Evolutionary conservation across 768 basidiomycete genomes (phyloP).

Genomic region (Russula griseocarnosa): DNA sequence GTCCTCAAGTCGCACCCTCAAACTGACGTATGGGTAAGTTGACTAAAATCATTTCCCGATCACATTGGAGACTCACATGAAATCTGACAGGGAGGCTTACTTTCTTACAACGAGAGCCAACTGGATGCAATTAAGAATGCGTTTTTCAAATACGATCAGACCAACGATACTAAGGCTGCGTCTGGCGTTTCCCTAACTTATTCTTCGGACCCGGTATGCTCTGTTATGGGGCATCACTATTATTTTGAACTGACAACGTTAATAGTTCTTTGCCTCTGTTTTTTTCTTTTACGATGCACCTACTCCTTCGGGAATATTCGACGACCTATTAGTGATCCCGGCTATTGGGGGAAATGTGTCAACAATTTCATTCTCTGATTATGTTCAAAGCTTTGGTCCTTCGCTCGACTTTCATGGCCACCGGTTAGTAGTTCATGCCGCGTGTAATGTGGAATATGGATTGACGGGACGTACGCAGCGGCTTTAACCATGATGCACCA

Average conservation of each 20-base stretch:
- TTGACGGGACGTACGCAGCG: background rate
- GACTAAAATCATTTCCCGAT: too few relatives aligned
- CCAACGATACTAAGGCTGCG: conserved; percentile 5
- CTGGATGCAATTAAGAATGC: background rate
- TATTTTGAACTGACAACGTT: background rate
- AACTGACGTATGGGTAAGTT: conserved; percentile 31
- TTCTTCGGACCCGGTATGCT: background rate
- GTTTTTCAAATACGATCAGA: conserved; percentile 1
- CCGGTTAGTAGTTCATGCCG: background rate
- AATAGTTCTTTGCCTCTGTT: background rate
- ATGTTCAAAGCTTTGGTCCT: background rate
- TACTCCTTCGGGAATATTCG: conserved; percentile 23
- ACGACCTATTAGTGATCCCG: conserved; percentile 25
- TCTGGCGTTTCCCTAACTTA: background rate
- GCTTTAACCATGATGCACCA: background rate
- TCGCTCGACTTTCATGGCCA: background rate
- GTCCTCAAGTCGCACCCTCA: conserved; percentile 27
- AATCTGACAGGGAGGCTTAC: background rate
- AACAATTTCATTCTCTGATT: conserved; percentile 7
- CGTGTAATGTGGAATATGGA: background rate
- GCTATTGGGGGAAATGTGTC: background rate
- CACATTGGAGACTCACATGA: background rate
- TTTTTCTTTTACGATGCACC: conserved; percentile 28
- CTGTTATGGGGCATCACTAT: background rate
- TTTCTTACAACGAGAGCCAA: background rate